Base-by-base conservation (phyloP, 2,329 filamentous ascomycete genomes). In the Fusarium tuaranense region DNA sequence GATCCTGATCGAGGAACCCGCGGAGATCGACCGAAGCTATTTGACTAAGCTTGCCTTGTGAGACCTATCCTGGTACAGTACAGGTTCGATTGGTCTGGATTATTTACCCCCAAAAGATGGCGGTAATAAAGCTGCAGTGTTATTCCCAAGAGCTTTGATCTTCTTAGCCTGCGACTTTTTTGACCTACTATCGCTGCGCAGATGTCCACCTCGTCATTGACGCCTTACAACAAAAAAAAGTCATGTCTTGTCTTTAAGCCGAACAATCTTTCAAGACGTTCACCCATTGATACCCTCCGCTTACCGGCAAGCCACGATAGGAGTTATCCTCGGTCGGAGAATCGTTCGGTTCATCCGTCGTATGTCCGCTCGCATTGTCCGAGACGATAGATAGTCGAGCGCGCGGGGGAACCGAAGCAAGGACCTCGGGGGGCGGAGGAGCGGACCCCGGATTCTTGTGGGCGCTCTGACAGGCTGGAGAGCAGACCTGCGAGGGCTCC, bases 361-460 rank as follows among this genome's bases (percentile, higher is more conserved):
- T 76, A 78, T 75, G 66, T 78, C 69, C 76, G 73, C 38, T n/a
- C 38, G 22, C 58, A 57, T 72, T 7, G 70, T 65, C 72, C 70
- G 70, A 71, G 63, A 60, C 12, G 39, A 22, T 13, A 41, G 18
- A 27, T 27, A 25, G 25, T 27, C 25, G 32, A 63, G 62, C 59
- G 68, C 55, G 68, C 55, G 68, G 65, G 60, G 71, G 73, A 73
- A 60, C 63, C 59, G 60, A 64, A 53, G 60, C 30, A 46, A 39
- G 53, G 30, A 41, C 63, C 51, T 62, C 63, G 61, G 59, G 65
- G 53, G 53, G 53, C 53, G 30, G 53, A 57, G 53, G 30, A 36
- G 59, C 68, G 65, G 66, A 78, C 75, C 76, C 77, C 73, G 53
- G 75, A 75, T 74, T 75, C 8, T 67, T 62, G 2, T 61, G 59